Evolutionary conservation across 345 rosid species (phyloP), one percentile per base, ranked within the genome.

Genomic region (Pugionium cornutum): DNA sequence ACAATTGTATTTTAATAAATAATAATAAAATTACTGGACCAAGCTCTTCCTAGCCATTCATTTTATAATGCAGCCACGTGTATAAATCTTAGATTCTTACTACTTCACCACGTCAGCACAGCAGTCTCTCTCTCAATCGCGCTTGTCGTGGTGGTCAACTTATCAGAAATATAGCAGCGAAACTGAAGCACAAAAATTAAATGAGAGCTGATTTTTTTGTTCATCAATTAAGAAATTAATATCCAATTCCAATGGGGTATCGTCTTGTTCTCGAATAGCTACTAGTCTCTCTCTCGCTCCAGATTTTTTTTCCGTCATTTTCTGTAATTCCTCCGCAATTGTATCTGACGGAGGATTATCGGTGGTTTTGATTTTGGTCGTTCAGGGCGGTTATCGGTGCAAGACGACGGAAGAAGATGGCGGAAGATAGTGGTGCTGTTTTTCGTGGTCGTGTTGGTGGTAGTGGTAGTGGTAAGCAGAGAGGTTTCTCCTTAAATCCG

Each of bases 401-500:
- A 26, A 59, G 32, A 40, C 64, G 48, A 11, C 40, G 49, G 64
- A 60, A 51, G 75, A 65, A 39, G 59, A 78, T 83, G 73, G 37
- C 64, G 54, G 79, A 78, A 74, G 79, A 65, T 66, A 64, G 82
- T 63, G 55, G 37, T 30, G 35, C 7, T 64, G 5, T 31, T 8
- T 1, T 9, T 49, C 35, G 73, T 62, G 71, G 18, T 18, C 18
- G 18, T 18, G 18, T 18, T 18, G 18, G 18, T 18, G 18, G 83
- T 53, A 9, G 59, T 76, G 67, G 73, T 68, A 79, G 87, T 62
- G 48, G 58, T 27, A 74, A 71, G 49, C 84, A 68, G 79, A 83
- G 64, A 77, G 31, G 80, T 31, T 91, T 77, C 83, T 83, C 99
- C 3, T 79, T 71, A 10, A 87, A 84, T 80, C 64, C 79, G 1